These are phyloP conservation scores for Galerina marginata DNA, from an alignment of 768 basidiomycete genomes.

Conservation along the genomic window DNA sequence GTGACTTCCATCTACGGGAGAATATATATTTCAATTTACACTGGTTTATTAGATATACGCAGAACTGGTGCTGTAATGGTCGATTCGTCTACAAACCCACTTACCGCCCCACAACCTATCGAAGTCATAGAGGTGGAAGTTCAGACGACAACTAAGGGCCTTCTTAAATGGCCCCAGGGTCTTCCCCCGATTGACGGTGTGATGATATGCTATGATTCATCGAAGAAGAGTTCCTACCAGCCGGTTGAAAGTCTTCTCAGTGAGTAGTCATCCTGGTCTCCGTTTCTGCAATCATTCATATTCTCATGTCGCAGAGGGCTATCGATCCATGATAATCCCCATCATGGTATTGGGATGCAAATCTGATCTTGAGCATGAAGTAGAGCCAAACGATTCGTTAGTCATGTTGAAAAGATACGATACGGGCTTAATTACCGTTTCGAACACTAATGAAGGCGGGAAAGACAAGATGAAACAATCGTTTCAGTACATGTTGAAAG, in stretches of 20 bases:
- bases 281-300: conserved; percentile 1
- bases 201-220: conserved; percentile 86
- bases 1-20: conserved; percentile 6
- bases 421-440: conserved; percentile 80
- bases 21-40: neutral
- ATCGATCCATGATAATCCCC: conserved; percentile 61
- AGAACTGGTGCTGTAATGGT: conserved; percentile 27
- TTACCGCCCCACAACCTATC: conserved; percentile 29
- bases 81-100: conserved; percentile 40
- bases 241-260: conserved; percentile 74
- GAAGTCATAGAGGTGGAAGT: conserved; percentile 63
- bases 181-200: conserved; percentile 75
- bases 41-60: conserved; percentile 31
- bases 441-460: conserved; percentile 57
- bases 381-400: conserved; percentile 61
- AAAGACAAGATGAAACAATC: conserved; percentile 75
- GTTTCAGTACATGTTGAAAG: conserved; percentile 77
- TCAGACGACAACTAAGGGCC: conserved; percentile 37
- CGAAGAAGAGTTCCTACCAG: conserved; percentile 61
- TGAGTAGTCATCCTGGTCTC: conserved; percentile 43
- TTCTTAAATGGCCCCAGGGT: conserved; percentile 53
- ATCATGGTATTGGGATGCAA: conserved; percentile 88
- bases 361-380: conserved; percentile 64
- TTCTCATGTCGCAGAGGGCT: conserved; percentile 50
- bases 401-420: conserved; percentile 64